These are phyloP conservation scores for Acidomyces sp. DNA, from an alignment of 495 filamentous ascomycete species.

Conservation along the genomic window DNA sequence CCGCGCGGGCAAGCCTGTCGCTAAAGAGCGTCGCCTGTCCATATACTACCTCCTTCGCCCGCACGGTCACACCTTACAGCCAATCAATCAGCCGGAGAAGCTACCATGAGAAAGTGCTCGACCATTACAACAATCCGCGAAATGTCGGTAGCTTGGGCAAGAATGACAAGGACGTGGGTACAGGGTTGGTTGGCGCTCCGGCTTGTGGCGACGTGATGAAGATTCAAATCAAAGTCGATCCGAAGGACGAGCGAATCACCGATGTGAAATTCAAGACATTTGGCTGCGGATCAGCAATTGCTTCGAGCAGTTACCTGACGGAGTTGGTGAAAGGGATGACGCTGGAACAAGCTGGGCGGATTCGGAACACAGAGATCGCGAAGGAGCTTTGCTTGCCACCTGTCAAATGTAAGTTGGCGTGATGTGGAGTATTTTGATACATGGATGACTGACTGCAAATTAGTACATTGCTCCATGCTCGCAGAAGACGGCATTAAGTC, in stretches of 20 bases:
- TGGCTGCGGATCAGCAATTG: slow-evolving; percentile 92
- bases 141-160: slow-evolving; percentile 92
- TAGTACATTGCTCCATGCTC: slow-evolving; percentile 97
- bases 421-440: neutral
- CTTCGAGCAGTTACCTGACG: slow-evolving; percentile 77
- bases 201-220: slow-evolving; percentile 95
- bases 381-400: slow-evolving; percentile 91
- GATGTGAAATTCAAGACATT: slow-evolving; percentile 99
- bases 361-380: slow-evolving; percentile 94
- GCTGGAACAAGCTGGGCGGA: slow-evolving; percentile 79
- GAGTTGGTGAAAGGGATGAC: slow-evolving; percentile 91
- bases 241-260: slow-evolving; percentile 71
- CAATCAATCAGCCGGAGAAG: slow-evolving; percentile 31
- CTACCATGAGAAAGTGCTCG: slow-evolving; percentile 67
- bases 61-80: slow-evolving; percentile 25
- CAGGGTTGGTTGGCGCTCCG: slow-evolving; percentile 91
- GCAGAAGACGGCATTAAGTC: slow-evolving; percentile 99
- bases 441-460: slow-evolving; percentile 5
- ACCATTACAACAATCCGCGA: slow-evolving; percentile 86
- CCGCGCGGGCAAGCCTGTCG: slow-evolving; percentile 34
- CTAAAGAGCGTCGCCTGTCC: slow-evolving; percentile 36
- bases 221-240: slow-evolving; percentile 94
- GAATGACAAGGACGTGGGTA: slow-evolving; percentile 78
- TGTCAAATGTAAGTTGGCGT: slow-evolving; percentile 62
- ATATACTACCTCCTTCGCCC: slow-evolving; percentile 15